Conservation (phyloP, 495 filamentous ascomycete species). For the Lophiotrema nucula region DNA sequence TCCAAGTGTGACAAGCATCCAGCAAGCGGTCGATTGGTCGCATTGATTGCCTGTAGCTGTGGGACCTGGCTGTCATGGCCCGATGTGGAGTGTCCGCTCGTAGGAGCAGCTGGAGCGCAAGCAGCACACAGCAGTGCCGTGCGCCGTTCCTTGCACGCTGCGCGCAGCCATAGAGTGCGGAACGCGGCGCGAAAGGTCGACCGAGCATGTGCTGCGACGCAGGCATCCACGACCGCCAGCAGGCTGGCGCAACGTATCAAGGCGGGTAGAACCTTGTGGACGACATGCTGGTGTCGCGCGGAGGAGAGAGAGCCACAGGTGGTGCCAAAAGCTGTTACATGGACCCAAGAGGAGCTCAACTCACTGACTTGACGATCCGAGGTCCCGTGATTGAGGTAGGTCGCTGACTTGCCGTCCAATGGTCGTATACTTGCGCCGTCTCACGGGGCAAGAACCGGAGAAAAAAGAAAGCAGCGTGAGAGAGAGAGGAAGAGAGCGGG, state of each 20-base stretch:
- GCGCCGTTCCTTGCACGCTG: constrained; percentile 17
- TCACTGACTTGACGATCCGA: background rate
- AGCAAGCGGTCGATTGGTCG: constrained; percentile 28
- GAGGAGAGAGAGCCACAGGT: background rate
- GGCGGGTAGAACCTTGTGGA: background rate
- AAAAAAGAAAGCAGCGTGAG: too few relatives aligned
- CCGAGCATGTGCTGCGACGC: background rate
- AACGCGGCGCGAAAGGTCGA: background rate
- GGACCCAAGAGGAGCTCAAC: background rate
- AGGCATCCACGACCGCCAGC: background rate
- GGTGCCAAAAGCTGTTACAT: background rate
- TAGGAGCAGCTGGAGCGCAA: background rate
- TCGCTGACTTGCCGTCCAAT: background rate
- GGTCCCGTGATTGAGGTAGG: background rate
- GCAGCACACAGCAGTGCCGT: constrained; percentile 27
- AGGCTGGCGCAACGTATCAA: background rate
- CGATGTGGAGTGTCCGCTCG: constrained; percentile 23
- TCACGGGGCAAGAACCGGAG: too few relatives aligned
- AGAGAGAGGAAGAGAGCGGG: too few relatives aligned
- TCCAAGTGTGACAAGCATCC: constrained; percentile 29
- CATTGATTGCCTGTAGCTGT: constrained; percentile 28
- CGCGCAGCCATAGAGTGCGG: background rate
- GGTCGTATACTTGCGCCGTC: background rate
- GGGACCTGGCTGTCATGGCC: constrained; percentile 34
- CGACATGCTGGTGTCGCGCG: background rate